Conservation (phyloP, 169 alveolate genomes). For the Sarcocystis neurona region DNA sequence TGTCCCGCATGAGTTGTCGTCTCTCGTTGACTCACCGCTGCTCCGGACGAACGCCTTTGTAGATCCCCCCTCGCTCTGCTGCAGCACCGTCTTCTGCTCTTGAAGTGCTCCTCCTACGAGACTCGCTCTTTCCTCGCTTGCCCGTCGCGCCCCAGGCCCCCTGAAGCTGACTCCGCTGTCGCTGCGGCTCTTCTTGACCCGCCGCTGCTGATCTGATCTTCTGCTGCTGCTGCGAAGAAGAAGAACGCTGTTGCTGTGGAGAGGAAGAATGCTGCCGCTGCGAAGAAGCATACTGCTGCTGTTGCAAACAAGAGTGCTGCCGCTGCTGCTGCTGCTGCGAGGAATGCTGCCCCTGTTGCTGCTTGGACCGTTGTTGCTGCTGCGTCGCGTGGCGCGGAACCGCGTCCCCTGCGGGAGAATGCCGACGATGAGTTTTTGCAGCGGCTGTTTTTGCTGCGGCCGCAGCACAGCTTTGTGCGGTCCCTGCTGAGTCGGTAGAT, state of each 20-base stretch:
- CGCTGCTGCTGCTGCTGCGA: no score
- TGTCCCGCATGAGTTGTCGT: no score
- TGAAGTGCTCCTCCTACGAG: not conserved
- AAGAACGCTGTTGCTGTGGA: not conserved
- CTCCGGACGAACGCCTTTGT: constrained; percentile 5
- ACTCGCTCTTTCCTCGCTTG: no score
- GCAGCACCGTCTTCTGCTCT: not conserved
- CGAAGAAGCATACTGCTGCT: not conserved
- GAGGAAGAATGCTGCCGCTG: not conserved
- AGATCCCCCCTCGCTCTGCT: not conserved
- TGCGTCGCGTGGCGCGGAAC: no score
- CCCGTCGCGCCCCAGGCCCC: not conserved
- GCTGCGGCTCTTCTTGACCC: not conserved
- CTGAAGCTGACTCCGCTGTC: not conserved
- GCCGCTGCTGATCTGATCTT: not conserved
- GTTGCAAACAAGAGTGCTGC: no score
- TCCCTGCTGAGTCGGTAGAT: no score
- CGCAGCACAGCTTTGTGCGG: no score
- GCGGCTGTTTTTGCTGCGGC: no score
- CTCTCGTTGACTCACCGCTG: constrained; percentile 5
- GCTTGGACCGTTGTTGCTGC: no score
- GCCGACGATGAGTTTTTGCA: no score
- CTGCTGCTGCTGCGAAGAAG: not conserved
- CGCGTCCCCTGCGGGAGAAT: not conserved
- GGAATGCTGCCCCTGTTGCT: no score